Evolutionary conservation across 1,284 basidiomycete genomes (phyloP).

Genomic region (Puccinia polysora): DNA sequence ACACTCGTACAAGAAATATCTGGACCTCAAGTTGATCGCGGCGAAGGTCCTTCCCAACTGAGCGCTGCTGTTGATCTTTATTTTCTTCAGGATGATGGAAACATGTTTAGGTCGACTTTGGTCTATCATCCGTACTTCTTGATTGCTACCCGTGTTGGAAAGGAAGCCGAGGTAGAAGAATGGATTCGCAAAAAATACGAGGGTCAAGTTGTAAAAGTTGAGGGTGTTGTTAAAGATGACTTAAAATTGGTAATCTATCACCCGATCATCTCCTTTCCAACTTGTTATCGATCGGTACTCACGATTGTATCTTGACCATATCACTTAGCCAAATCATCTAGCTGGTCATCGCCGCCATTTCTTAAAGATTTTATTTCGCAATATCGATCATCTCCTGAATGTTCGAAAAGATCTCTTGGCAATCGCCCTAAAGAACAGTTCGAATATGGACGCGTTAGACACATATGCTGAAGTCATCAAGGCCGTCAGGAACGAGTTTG

Average conservation of each 20-base stretch:
- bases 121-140: constrained; percentile 92
- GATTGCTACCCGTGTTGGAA: constrained; percentile 74
- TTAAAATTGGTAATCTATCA: constrained; percentile 62
- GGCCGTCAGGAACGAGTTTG: constrained; percentile 45
- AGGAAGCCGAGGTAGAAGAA: constrained; percentile 87
- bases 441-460: constrained; percentile 92
- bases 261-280: constrained; percentile 13
- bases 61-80: constrained; percentile 92
- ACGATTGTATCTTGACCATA: background rate
- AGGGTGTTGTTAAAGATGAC: constrained; percentile 84
- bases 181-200: constrained; percentile 93
- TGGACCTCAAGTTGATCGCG: constrained; percentile 62
- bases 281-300: background rate
- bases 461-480: constrained; percentile 95
- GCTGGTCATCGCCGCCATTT: constrained; percentile 83
- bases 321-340: constrained; percentile 85
- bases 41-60: constrained; percentile 48
- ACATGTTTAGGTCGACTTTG: constrained; percentile 90
- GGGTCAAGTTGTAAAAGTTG: constrained; percentile 71
- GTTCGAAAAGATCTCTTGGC: constrained; percentile 85
- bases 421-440: constrained; percentile 79
- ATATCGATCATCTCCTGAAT: constrained; percentile 81
- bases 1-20: constrained; percentile 79
- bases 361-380: constrained; percentile 84
- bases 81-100: constrained; percentile 94